Conservation (phyloP, 2,329 filamentous ascomycete genomes). For the Neoscytalidium dimidiatum region DNA sequence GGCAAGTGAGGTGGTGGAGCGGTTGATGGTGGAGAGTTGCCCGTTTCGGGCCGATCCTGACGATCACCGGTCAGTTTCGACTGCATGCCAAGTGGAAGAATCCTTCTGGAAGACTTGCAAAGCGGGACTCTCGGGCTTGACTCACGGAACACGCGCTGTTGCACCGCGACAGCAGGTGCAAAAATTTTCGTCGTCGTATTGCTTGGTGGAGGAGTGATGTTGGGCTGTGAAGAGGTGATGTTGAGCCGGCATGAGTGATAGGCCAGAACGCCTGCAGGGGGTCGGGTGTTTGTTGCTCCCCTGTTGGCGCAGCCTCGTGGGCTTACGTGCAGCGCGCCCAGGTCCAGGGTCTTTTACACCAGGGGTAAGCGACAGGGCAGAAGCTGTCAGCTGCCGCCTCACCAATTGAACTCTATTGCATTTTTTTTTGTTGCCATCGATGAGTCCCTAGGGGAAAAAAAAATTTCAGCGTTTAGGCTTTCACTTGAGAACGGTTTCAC, state of each 20-base stretch:
- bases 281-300: background rate
- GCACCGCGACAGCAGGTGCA: background rate
- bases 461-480: too few species aligned
- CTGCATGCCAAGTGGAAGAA: conserved; percentile 9
- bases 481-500: too few species aligned
- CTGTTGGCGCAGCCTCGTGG: background rate
- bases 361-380: conserved; percentile 6
- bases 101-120: background rate
- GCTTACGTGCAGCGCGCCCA: conserved; percentile 5
- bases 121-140: background rate
- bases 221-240: background rate
- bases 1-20: background rate
- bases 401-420: background rate
- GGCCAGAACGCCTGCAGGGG: conserved; percentile 6
- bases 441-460: too few species aligned
- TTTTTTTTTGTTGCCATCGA: too few species aligned
- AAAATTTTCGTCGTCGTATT: background rate
- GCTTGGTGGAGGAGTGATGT: background rate
- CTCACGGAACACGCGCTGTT: background rate
- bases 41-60: conserved; percentile 15
- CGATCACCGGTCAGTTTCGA: conserved; percentile 10
- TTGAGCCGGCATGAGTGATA: background rate
- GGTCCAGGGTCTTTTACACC: background rate
- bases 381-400: background rate
- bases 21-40: conserved; percentile 10